These are phyloP conservation scores for Albatrellus ellisii DNA, from an alignment of 768 basidiomycete species.

Conservation along the genomic window DNA sequence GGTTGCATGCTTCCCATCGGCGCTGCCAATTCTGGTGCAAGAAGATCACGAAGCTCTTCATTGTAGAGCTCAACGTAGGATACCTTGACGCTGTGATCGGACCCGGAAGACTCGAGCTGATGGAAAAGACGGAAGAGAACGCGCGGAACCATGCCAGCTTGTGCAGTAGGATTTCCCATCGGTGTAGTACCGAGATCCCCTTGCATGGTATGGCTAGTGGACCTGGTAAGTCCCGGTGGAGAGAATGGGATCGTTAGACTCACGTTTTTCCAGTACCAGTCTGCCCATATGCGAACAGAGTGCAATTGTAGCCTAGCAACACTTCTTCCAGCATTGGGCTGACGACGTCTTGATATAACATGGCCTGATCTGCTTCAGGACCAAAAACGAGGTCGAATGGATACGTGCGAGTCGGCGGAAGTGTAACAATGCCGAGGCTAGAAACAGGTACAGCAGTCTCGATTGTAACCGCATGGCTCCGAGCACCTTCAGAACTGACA, in stretches of 20 bases:
- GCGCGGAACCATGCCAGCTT: constrained; percentile 94
- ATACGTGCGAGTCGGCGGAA: constrained; percentile 76
- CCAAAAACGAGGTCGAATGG: constrained; percentile 95
- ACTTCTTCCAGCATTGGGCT: constrained; percentile 89
- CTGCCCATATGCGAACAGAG: constrained; percentile 95
- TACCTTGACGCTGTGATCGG: constrained; percentile 87
- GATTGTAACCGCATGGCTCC: constrained; percentile 64
- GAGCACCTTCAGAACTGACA: constrained; percentile 64
- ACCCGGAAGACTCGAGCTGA: constrained; percentile 59
- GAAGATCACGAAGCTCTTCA: constrained; percentile 92
- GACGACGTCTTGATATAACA: constrained; percentile 91
- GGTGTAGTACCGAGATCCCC: constrained; percentile 78
- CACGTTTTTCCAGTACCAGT: constrained; percentile 99
- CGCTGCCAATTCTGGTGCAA: constrained; percentile 63
- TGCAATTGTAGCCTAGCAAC: constrained; percentile 93
- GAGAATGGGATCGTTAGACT: constrained; percentile 18
- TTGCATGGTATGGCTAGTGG: constrained; percentile 84
- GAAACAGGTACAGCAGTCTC: constrained; percentile 62
- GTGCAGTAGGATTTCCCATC: constrained; percentile 75
- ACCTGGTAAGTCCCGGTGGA: background rate
- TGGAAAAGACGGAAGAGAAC: constrained; percentile 86
- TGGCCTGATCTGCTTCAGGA: constrained; percentile 89
- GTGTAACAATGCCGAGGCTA: constrained; percentile 57
- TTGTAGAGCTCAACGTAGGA: constrained; percentile 96
- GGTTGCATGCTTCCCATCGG: constrained; percentile 60